Evolutionary conservation across 1,284 basidiomycete species (phyloP).

Genomic region (Mycena citricolor): DNA sequence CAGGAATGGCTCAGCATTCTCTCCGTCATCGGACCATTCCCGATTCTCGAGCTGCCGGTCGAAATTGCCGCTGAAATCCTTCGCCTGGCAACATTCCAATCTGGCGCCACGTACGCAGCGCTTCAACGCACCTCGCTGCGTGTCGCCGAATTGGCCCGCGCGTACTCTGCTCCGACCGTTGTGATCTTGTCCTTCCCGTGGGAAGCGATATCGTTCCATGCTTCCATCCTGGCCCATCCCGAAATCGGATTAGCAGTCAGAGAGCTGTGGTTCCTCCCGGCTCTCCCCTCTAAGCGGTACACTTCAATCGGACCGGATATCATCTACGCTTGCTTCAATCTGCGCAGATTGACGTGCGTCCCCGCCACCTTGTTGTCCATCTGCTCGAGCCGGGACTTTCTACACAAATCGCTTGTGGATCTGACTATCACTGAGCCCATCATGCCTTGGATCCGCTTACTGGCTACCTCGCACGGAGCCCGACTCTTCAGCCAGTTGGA

Average conservation of each 20-base stretch:
- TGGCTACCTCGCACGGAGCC: slow-evolving; percentile 8
- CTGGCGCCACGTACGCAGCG: slow-evolving; percentile 8
- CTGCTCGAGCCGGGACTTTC: slow-evolving; percentile 3
- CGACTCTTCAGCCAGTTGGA: slow-evolving; percentile 4
- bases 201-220: slow-evolving; percentile 10
- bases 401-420: slow-evolving; percentile 9
- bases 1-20: slow-evolving; percentile 3
- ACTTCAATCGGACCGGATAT: neutral
- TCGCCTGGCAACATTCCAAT: slow-evolving; percentile 8
- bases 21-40: slow-evolving; percentile 4
- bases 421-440: slow-evolving; percentile 7
- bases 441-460: slow-evolving; percentile 11
- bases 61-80: slow-evolving; percentile 9
- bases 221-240: slow-evolving; percentile 10
- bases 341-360: slow-evolving; percentile 6
- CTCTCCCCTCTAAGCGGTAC: neutral
- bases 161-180: slow-evolving; percentile 5
- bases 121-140: slow-evolving; percentile 9
- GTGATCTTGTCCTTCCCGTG: slow-evolving; percentile 1
- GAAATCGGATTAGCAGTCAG: slow-evolving; percentile 6
- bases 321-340: slow-evolving; percentile 3
- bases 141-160: slow-evolving; percentile 8
- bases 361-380: slow-evolving; percentile 6
- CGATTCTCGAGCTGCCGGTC: slow-evolving; percentile 3
- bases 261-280: slow-evolving; percentile 9